Evolutionary conservation across 1,284 basidiomycete species (phyloP).

Genomic region (Cryptococcus sp.): DNA sequence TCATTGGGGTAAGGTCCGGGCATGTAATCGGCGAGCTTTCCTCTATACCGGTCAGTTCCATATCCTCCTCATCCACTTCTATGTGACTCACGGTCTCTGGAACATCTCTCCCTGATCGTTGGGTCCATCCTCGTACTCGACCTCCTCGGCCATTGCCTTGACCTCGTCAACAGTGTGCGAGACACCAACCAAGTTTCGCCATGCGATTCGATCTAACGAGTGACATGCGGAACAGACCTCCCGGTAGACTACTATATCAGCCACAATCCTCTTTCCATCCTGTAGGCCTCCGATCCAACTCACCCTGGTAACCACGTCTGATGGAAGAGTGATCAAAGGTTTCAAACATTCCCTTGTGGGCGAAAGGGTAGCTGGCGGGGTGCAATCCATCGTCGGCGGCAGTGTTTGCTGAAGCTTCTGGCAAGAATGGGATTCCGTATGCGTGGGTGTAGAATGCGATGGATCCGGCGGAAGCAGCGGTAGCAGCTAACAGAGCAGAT

Average conservation of each 20-base stretch:
- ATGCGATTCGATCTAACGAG: slow-evolving; percentile 97
- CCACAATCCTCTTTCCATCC: not conserved
- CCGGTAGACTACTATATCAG: slow-evolving; percentile 68
- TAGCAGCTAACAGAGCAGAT: slow-evolving; percentile 70
- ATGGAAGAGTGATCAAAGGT: slow-evolving; percentile 93
- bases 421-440: slow-evolving; percentile 80
- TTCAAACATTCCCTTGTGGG: slow-evolving; percentile 80
- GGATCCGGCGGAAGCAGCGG: slow-evolving; percentile 76
- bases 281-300: slow-evolving; percentile 9
- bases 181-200: slow-evolving; percentile 98
- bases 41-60: slow-evolving; percentile 17
- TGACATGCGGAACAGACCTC: slow-evolving; percentile 99
- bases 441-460: slow-evolving; percentile 95
- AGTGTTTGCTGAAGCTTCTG: slow-evolving; percentile 83
- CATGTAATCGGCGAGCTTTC: slow-evolving; percentile 80
- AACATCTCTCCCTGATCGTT: slow-evolving; percentile 97
- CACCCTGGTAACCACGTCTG: slow-evolving; percentile 84
- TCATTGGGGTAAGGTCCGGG: slow-evolving; percentile 96
- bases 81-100: slow-evolving; percentile 73
- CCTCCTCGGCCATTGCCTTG: slow-evolving; percentile 89
- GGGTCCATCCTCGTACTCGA: slow-evolving; percentile 96
- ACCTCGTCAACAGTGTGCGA: slow-evolving; percentile 93
- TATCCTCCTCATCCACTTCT: not conserved
- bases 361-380: slow-evolving; percentile 82
- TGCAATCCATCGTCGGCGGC: slow-evolving; percentile 94